Conservation (phyloP, 352 stramenopile genomes). For the Phytophthora fragariaefolia region DNA sequence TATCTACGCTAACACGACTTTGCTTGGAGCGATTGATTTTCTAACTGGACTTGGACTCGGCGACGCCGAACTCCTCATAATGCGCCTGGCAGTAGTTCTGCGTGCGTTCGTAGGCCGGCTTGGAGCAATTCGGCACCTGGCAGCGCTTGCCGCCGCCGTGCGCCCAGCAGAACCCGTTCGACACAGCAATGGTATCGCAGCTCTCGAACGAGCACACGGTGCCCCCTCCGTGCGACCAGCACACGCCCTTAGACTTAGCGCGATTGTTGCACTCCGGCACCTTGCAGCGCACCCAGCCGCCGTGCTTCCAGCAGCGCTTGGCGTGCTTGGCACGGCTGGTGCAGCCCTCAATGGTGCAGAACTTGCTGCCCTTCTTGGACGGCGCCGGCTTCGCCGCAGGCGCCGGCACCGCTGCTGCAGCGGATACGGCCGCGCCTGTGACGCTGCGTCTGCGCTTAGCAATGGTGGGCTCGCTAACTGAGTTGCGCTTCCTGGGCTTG, state of each 20-base stretch:
- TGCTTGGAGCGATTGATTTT: too few relatives aligned
- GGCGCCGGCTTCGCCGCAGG: constrained; percentile 2
- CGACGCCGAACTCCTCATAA: constrained; percentile 36
- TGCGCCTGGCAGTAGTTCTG: constrained; percentile 64
- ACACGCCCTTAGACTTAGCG: constrained; percentile 71
- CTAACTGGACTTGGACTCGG: constrained; percentile 21
- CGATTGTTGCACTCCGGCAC: constrained; percentile 65
- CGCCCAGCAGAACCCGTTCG: constrained; percentile 56
- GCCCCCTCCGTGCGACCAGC: constrained; percentile 68
- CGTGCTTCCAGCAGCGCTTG: constrained; percentile 67
- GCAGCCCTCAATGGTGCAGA: constrained; percentile 57
- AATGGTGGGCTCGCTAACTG: constrained; percentile 17
- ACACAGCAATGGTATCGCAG: constrained; percentile 67
- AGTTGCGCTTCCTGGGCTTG: constrained; percentile 28
- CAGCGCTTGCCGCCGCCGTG: constrained; percentile 53
- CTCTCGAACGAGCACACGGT: constrained; percentile 52
- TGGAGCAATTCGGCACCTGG: constrained; percentile 50
- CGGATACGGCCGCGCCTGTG: not conserved
- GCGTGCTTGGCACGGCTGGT: constrained; percentile 58
- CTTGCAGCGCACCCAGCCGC: constrained; percentile 66
- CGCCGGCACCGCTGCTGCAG: not conserved
- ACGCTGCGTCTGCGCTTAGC: constrained; percentile 32
- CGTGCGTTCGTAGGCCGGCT: constrained; percentile 68
- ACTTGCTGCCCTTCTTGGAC: constrained; percentile 62
- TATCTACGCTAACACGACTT: constrained; percentile 32